Evolutionary conservation across 2,329 filamentous ascomycete species (phyloP).

Genomic region (Neocatenulostroma microsporum): DNA sequence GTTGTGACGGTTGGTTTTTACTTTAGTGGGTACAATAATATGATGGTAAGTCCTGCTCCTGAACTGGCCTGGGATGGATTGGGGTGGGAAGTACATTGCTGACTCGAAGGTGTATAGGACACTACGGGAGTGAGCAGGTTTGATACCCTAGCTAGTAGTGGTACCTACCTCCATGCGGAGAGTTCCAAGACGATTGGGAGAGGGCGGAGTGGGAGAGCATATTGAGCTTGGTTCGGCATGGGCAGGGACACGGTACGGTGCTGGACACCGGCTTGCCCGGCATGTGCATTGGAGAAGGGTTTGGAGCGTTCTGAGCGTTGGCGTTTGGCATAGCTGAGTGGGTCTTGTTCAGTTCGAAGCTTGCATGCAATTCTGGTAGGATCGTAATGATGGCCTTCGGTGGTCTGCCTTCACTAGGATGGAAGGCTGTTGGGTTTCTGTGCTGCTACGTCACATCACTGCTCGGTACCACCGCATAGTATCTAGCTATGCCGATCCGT

Average conservation of each 20-base stretch:
- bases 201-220: slow-evolving; percentile 31
- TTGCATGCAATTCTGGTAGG: no score
- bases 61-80: slow-evolving; percentile 30
- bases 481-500: no score
- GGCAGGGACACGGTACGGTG: no score
- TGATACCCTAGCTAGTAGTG: slow-evolving; percentile 35
- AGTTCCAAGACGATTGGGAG: slow-evolving; percentile 39
- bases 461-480: no score
- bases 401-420: no score
- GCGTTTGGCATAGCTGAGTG: neutral
- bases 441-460: no score
- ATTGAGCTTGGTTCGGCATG: no score
- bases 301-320: no score
- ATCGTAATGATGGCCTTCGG: no score
- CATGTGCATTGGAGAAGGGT: no score
- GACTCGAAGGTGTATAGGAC: slow-evolving; percentile 35
- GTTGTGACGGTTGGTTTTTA: slow-evolving; percentile 91
- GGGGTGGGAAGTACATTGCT: slow-evolving; percentile 24
- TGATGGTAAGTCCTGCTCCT: slow-evolving; percentile 26
- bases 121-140: slow-evolving; percentile 32
- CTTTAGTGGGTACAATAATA: slow-evolving; percentile 60
- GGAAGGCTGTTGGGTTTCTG: no score
- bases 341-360: neutral
- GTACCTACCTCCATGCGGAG: slow-evolving; percentile 20
- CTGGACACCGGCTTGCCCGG: no score